Conservation (phyloP, 768 basidiomycete genomes). For the Tylopilus vinaceipallidus region DNA sequence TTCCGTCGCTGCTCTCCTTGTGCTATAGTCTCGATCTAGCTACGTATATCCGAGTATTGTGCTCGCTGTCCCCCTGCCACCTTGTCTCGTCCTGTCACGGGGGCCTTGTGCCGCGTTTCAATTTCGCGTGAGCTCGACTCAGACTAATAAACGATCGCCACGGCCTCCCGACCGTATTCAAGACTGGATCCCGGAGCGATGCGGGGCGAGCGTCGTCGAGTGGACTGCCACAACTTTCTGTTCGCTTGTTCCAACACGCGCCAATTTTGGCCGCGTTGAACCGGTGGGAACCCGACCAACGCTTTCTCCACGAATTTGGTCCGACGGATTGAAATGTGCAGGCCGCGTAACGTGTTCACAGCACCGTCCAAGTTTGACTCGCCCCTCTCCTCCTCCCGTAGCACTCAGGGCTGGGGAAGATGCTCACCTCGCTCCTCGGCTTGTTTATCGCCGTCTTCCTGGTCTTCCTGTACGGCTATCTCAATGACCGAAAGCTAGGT, state of each 20-base stretch:
- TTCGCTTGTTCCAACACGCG: too few species aligned
- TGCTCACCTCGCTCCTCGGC: conserved; percentile 15
- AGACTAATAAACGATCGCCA: too few species aligned
- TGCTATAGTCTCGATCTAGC: neutral
- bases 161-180: too few species aligned
- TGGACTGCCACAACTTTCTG: too few species aligned
- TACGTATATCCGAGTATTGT: too few species aligned
- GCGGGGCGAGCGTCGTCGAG: too few species aligned
- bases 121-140: too few species aligned
- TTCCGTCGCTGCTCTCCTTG: too few species aligned
- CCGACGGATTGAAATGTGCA: neutral
- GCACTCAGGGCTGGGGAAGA: conserved; percentile 5
- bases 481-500: conserved; percentile 57
- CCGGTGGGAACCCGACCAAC: neutral
- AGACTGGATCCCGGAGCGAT: too few species aligned
- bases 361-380: neutral
- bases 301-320: neutral
- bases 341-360: neutral
- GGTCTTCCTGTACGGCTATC: conserved; percentile 38
- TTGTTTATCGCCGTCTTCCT: conserved; percentile 5
- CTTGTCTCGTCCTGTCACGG: too few species aligned
- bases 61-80: too few species aligned
- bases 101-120: too few species aligned
- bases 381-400: neutral
- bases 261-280: neutral